Evolutionary conservation across 306 rosid genomes (phyloP), one percentile per base, ranked within the genome.

Genomic region (Cotoneaster glaucophyllus): DNA sequence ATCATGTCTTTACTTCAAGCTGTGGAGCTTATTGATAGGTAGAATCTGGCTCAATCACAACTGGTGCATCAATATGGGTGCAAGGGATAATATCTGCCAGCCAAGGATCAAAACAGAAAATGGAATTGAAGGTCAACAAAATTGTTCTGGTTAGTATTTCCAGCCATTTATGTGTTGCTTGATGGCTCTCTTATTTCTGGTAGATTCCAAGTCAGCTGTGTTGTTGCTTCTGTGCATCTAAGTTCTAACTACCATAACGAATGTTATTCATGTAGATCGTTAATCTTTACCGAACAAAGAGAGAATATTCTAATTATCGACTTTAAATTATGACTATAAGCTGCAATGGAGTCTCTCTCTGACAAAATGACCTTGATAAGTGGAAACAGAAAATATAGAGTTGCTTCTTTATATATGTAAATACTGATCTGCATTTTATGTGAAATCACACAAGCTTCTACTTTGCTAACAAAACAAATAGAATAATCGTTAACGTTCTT

Each of bases 21-120:
- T 82, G 11, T 84, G 80, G 79, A 82, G 79, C 74, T 84, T 74
- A 73, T 85, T 78, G 77, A 77, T 82, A 92, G 96, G 96, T 88
- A 61, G 97, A 91, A 83, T 83, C 95, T 65, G 95, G 93, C 64
- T 82, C 57, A 71, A 79, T 90, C 48, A 72, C 97, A 10, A 94
- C 97, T 48, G 97, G 98, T 84, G 97, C 98, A 4, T 91, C 98
- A 15, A 71, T 94, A 28, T 91, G 95, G 90, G 96, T 88, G 87
- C 92, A 88, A 87, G 98, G 96, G 61, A 77, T 86, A 61, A 78
- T 92, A 81, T 92, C 87, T 71, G 70, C 88, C 75, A 94, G 98
- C 79, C 95, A 87, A 78, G 98, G 98, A 44, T 82, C 98, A 67
- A 91, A 92, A 70, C 98, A 92, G 83, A 92, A 90, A 61, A 92